Conservation (phyloP, 2,329 filamentous ascomycete species). For the Fusarium sp. region DNA sequence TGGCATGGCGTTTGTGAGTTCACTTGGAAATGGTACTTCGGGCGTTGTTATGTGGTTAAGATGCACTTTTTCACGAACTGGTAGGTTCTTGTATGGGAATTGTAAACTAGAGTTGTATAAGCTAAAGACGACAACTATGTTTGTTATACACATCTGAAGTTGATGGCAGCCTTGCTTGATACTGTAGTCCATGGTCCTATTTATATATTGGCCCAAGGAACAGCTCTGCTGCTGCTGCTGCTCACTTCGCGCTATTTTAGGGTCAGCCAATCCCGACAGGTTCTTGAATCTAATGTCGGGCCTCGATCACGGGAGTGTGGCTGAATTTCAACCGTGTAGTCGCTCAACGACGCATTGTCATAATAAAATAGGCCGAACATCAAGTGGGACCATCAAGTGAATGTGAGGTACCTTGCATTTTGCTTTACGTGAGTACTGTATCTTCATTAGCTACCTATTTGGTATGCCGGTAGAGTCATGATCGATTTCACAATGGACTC, state of each 20-base stretch:
- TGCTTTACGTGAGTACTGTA: too few species aligned
- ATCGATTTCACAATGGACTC: too few species aligned
- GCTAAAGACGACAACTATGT: background rate
- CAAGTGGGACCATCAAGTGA: too few species aligned
- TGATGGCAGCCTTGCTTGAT: background rate
- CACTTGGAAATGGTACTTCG: constrained; percentile 4
- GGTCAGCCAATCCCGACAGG: background rate
- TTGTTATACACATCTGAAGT: too few species aligned
- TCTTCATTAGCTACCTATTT: too few species aligned
- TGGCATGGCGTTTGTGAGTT: constrained; percentile 17
- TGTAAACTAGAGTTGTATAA: background rate
- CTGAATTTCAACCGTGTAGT: background rate
- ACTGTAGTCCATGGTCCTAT: background rate
- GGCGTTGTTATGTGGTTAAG: constrained; percentile 18
- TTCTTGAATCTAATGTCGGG: background rate
- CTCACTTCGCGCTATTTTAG: background rate
- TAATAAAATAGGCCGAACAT: background rate
- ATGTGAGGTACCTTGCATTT: too few species aligned
- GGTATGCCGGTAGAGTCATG: too few species aligned
- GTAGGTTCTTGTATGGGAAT: background rate
- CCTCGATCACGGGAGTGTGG: constrained; percentile 1
- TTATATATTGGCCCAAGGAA: background rate
- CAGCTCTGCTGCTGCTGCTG: background rate
- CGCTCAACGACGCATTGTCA: background rate
- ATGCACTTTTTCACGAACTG: background rate